Percentiles rank a stretch among this genome's conserved stretches.
These are phyloP conservation scores for Lodderomyces margitis DNA, from an alignment of 1,139 yeast genomes.

Conservation along the genomic window DNA sequence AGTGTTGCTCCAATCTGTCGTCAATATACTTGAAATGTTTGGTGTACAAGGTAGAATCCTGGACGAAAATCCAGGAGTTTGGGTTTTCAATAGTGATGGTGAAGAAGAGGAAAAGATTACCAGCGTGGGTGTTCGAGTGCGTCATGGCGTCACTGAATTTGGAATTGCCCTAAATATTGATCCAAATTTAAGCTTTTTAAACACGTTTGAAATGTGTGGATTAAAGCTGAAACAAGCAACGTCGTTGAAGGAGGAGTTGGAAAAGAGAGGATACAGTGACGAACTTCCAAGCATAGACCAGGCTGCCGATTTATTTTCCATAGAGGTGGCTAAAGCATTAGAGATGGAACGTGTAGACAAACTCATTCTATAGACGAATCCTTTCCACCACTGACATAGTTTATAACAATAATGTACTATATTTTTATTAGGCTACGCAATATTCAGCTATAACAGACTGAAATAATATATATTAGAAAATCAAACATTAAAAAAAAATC, in stretches of 20 bases:
- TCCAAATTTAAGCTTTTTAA: constrained; percentile 72
- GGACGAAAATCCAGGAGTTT: constrained; percentile 82
- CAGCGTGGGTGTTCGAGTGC: constrained; percentile 85
- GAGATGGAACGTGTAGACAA: constrained; percentile 47
- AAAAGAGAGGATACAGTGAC: not conserved
- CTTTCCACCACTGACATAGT: no score
- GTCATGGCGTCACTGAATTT: constrained; percentile 82
- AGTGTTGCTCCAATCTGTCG: constrained; percentile 63
- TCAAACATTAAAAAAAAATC: constrained; percentile 2
- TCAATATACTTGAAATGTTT: constrained; percentile 48
- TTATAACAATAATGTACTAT: no score
- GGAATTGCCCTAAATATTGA: constrained; percentile 81
- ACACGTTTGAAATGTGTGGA: constrained; percentile 83
- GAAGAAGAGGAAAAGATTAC: constrained; percentile 63
- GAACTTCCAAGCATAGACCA: constrained; percentile 29
- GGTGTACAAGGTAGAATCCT: constrained; percentile 38
- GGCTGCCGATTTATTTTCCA: constrained; percentile 52
- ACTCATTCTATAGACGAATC: constrained; percentile 23
- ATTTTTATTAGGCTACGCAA: constrained; percentile 4
- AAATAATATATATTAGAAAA: not conserved
- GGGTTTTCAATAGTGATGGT: constrained; percentile 43
- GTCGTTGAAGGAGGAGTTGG: constrained; percentile 25
- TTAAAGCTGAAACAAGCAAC: constrained; percentile 54
- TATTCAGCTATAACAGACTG: constrained; percentile 1
- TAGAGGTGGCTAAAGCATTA: constrained; percentile 49